phyloP scores from a whole-genome alignment of 2,329 filamentous ascomycete species.

The Chrysosphaeria jannelii region DNA sequence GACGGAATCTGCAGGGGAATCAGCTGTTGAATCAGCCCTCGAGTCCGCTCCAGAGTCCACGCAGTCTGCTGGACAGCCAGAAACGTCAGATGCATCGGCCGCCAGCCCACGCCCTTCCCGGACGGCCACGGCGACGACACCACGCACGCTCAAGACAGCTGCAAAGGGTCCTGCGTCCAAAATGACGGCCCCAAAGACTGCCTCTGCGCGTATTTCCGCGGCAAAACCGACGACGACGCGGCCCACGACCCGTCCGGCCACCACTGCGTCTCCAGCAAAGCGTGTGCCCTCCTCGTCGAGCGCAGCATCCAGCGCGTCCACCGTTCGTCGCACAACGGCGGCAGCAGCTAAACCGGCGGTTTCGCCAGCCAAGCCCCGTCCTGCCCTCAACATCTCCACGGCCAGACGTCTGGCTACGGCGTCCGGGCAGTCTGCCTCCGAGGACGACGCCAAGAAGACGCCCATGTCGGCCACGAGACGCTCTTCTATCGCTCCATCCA shows the following conservation, averaged over 20 bases:
- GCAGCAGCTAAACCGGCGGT: conserved; percentile 8
- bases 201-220: conserved; percentile 1
- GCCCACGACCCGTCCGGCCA: conserved; percentile 6
- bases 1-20: too few species aligned
- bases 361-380: too few species aligned
- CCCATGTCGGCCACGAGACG: conserved; percentile 7
- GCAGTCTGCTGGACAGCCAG: too few species aligned
- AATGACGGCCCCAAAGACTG: conserved; percentile 2
- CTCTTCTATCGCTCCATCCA: conserved; percentile 8
- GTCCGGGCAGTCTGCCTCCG: conserved; percentile 9
- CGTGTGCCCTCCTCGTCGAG: too few species aligned
- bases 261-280: conserved; percentile 7
- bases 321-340: conserved; percentile 6
- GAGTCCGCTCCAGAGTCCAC: too few species aligned
- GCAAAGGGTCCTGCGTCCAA: conserved; percentile 6
- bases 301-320: conserved; percentile 6
- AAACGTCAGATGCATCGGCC: conserved; percentile 1
- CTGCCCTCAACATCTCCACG: conserved; percentile 5
- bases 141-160: too few species aligned
- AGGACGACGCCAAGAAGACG: conserved; percentile 11
- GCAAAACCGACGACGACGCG: conserved; percentile 6
- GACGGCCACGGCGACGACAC: conserved; percentile 4
- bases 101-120: conserved; percentile 3
- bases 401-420: conserved; percentile 8
- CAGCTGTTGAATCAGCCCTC: too few species aligned